Conservation (phyloP, 1,284 basidiomycete genomes). For the Ganoderma lingzhi region DNA sequence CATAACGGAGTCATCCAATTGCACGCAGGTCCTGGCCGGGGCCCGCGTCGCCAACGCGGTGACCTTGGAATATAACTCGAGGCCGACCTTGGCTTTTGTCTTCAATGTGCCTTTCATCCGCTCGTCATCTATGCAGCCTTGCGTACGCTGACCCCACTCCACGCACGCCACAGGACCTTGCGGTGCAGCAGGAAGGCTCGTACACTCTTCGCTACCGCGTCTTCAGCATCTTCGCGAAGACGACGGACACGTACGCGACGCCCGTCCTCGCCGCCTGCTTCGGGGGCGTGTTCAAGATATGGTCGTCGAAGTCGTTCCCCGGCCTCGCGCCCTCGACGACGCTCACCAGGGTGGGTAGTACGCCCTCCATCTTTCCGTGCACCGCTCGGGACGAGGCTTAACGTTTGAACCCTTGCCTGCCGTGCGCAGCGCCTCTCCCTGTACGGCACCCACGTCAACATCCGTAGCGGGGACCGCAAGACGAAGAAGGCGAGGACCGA, state of each 20-base stretch:
- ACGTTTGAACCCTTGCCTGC: neutral
- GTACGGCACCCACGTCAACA: conserved; percentile 12
- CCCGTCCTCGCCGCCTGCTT: conserved; percentile 76
- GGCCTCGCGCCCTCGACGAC: conserved; percentile 77
- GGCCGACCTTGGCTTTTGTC: conserved; percentile 68
- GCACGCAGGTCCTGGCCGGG: conserved; percentile 65
- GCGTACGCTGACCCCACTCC: neutral
- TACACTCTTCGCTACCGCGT: conserved; percentile 40
- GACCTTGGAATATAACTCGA: conserved; percentile 64
- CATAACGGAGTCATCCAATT: conserved; percentile 58
- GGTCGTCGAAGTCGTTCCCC: conserved; percentile 84
- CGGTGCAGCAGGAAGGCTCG: conserved; percentile 38
- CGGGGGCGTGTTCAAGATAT: conserved; percentile 73
- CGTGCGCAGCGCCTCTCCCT: conserved; percentile 7
- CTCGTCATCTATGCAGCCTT: neutral
- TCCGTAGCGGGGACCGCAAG: conserved; percentile 9
- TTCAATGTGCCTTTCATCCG: conserved; percentile 61
- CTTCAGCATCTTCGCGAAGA: conserved; percentile 34
- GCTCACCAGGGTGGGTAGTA: conserved; percentile 67
- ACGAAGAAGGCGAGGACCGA: neutral
- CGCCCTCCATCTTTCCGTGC: neutral
- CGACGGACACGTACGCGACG: conserved; percentile 41
- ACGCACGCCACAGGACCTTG: conserved; percentile 34
- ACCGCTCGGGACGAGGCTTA: neutral
- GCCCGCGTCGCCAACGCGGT: conserved; percentile 71